Base-by-base conservation (phyloP, 306 rosid species). In the Cercis canadensis region DNA sequence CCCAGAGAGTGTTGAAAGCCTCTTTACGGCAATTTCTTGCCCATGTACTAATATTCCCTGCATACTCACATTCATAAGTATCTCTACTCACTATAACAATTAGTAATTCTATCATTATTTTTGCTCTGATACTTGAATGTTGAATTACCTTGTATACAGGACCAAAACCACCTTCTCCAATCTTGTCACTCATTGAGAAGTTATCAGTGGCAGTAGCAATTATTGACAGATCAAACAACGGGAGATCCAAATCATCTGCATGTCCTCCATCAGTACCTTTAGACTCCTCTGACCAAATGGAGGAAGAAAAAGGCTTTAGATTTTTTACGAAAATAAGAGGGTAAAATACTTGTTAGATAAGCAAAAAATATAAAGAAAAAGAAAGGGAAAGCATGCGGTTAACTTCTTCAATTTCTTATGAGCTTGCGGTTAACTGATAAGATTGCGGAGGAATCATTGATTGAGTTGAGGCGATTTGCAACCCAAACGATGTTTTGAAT, bases 21-120 rank as follows among this genome's bases (percentile, higher is more conserved):
- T 80, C 51, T 86, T 86, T 57, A 86, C 87, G 32, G 90, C 90
- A 62, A 86, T 75, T 81, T 80, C 82, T 31, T 57, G 67, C 5
- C 81, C 90, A 50, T 86, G 80, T 32, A 6, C 53, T 14, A 86
- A 55, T 49, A 9, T 70, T 49, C 90, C 90, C 88, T 83, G 69
- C 6, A 77, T 43, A 62, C 12, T n/a, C 14, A 8, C 16, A 75
- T 3, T 59, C 63, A 5, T 15, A 58, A 70, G 7, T 37, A 37
- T 24, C 29, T 24, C 29, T 24, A 37, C 0, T 37, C 15, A 52
- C 1, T 52, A 15, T 52, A 0, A 14, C 8, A 37, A 52, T 4
- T 18, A 16, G 3, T 24, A 24, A 24, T 46, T 4, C 15, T 46
- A 2, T 46, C 12, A 9, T 4, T n/a, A n/a, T n/a, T 11, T 12